Conservation (phyloP, 805 yeast genomes). For the Torulaspora microellipsoides region DNA sequence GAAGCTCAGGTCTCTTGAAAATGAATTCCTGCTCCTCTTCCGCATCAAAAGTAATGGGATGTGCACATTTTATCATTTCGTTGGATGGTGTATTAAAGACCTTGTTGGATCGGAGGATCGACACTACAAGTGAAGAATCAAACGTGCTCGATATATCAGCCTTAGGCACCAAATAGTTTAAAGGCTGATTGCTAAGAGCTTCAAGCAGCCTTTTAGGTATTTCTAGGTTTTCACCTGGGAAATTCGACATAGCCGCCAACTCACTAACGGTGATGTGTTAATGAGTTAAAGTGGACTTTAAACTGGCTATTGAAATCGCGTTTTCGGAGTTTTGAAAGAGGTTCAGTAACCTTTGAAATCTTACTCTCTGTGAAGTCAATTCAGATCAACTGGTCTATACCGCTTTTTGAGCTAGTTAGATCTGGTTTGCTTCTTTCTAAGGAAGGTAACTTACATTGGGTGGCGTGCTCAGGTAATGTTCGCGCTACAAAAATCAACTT, state of each 20-base stretch:
- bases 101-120: conserved; percentile 5
- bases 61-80: conserved; percentile 1
- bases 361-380: no score
- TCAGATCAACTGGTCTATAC: no score
- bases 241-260: conserved; percentile 31
- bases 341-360: no score
- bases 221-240: conserved; percentile 28
- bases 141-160: conserved; percentile 19
- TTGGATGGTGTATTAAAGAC: conserved; percentile 8
- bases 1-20: conserved; percentile 19
- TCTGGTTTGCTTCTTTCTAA: no score
- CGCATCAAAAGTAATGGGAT: conserved; percentile 7
- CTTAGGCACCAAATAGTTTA: conserved; percentile 30
- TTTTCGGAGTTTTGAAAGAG: no score
- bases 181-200: conserved; percentile 25
- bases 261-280: not conserved
- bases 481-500: no score
- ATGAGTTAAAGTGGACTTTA: no score
- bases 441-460: no score
- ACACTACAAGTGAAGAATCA: conserved; percentile 9
- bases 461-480: no score
- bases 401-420: no score
- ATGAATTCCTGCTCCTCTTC: conserved; percentile 4
- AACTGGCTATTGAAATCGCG: not conserved
- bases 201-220: conserved; percentile 29